phyloP scores from a whole-genome alignment of 805 yeast genomes.

The Cyberlindnera mycetangii region DNA sequence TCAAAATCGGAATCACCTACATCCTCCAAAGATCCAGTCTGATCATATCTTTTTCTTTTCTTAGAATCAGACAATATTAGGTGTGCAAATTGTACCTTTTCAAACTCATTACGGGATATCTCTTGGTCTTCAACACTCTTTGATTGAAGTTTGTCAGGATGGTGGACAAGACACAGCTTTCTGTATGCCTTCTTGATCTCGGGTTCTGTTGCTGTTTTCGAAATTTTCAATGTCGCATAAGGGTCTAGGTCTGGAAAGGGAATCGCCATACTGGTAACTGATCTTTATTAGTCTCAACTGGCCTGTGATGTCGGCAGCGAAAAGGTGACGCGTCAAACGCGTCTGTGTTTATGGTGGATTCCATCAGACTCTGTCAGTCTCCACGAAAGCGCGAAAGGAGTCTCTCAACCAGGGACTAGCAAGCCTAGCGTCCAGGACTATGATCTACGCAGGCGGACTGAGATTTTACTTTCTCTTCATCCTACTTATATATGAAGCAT shows the following conservation, averaged over 20 bases:
- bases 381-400: too few relatives aligned
- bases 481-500: background rate
- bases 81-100: slow-evolving; percentile 73
- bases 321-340: background rate
- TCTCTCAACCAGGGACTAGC: too few relatives aligned
- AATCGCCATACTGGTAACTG: slow-evolving; percentile 18
- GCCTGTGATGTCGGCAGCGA: background rate
- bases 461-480: background rate
- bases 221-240: slow-evolving; percentile 49
- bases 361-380: background rate
- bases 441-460: too few relatives aligned
- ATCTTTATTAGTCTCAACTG: background rate
- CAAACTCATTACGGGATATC: slow-evolving; percentile 45
- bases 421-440: too few relatives aligned
- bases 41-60: slow-evolving; percentile 58
- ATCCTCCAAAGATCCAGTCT: slow-evolving; percentile 62
- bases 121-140: slow-evolving; percentile 31
- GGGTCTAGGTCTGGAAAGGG: slow-evolving; percentile 61
- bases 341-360: background rate
- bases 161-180: slow-evolving; percentile 57
- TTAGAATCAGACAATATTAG: slow-evolving; percentile 58
- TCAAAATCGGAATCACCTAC: slow-evolving; percentile 38
- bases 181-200: slow-evolving; percentile 68
- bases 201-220: slow-evolving; percentile 39
- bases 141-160: slow-evolving; percentile 65